Conservation (phyloP, 352 stramenopile genomes). For the Phytophthora vignae region DNA sequence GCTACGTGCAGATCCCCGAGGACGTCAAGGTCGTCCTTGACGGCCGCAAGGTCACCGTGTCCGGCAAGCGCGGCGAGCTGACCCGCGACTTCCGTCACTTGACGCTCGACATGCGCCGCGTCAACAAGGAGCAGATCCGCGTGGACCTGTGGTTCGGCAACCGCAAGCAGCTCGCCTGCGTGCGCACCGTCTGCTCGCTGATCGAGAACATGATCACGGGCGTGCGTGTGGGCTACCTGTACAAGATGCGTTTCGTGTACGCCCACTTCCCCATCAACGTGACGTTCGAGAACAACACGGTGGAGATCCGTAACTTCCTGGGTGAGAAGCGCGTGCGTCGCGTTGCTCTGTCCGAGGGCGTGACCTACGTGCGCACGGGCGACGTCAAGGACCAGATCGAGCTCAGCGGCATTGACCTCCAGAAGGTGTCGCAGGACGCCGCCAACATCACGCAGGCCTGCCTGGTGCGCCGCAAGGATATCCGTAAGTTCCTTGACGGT, state of each 20-base stretch:
- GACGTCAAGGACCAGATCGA: conserved; percentile 99
- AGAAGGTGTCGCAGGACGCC: conserved; percentile 94
- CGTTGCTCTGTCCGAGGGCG: conserved; percentile 94
- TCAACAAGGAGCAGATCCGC: conserved; percentile 93
- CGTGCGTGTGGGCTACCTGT: conserved; percentile 97
- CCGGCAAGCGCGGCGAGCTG: conserved; percentile 95
- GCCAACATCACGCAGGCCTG: conserved; percentile 90
- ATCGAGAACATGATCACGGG: conserved; percentile 99
- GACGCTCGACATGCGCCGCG: conserved; percentile 94
- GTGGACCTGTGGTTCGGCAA: conserved; percentile 99
- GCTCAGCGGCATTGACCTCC: conserved; percentile 98
- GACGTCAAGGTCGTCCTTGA: conserved; percentile 96
- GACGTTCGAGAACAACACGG: conserved; percentile 91
- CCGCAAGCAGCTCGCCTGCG: conserved; percentile 98
- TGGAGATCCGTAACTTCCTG: conserved; percentile 99
- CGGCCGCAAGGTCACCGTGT: conserved; percentile 96
- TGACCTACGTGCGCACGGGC: conserved; percentile 94
- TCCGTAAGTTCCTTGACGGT: conserved; percentile 99
- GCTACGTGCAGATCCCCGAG: conserved; percentile 94
- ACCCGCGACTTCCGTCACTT: conserved; percentile 98
- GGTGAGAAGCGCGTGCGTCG: conserved; percentile 98
- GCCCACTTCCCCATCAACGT: conserved; percentile 99
- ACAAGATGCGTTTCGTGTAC: conserved; percentile 99
- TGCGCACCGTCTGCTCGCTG: conserved; percentile 98
- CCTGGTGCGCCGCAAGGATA: conserved; percentile 92